Conservation (phyloP, 768 basidiomycete species). For the Cystobasidium onofrii region DNA sequence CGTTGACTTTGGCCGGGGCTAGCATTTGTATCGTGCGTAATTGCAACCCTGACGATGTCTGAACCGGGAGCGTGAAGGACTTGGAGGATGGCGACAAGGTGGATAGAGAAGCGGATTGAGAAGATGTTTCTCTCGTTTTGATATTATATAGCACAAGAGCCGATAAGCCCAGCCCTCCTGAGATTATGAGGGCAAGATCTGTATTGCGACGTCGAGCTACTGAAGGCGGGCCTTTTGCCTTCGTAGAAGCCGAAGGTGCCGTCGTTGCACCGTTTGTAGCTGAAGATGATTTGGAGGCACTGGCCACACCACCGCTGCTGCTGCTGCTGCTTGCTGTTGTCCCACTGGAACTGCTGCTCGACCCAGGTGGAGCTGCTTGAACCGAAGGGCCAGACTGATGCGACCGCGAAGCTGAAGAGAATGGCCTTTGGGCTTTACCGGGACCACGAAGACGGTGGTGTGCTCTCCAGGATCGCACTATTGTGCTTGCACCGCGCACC, state of each 20-base stretch:
- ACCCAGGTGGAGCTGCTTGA: neutral
- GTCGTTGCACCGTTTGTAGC: neutral
- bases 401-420: neutral
- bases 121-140: neutral
- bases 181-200: constrained; percentile 25
- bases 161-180: constrained; percentile 2
- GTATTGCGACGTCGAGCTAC: constrained; percentile 11
- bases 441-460: neutral
- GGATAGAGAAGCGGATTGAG: constrained; percentile 7
- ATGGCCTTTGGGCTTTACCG: neutral
- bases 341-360: neutral
- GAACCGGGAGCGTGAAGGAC: constrained; percentile 25
- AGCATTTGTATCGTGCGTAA: constrained; percentile 22
- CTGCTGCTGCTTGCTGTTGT: neutral
- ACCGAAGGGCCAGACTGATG: neutral
- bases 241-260: neutral
- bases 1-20: neutral
- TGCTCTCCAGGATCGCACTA: neutral
- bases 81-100: constrained; percentile 17
- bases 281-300: neutral
- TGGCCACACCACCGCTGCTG: neutral
- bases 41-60: constrained; percentile 11
- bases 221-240: neutral
- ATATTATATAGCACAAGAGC: constrained; percentile 14
- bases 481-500: neutral